phyloP scores from a whole-genome alignment of 2,329 filamentous ascomycete species.

The Aschersonia sp. region DNA sequence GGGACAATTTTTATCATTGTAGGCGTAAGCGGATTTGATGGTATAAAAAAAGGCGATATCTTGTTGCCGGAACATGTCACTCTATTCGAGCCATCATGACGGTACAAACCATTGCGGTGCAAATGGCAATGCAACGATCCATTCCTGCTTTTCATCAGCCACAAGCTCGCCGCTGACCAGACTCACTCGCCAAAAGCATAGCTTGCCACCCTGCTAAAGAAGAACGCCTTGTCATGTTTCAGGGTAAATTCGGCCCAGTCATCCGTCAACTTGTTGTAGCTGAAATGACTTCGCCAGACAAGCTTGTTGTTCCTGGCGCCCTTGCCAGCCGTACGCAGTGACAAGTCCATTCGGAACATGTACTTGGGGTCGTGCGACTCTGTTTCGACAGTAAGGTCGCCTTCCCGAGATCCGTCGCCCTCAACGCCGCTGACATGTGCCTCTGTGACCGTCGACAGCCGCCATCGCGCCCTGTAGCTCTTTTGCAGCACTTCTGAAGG shows the following conservation, averaged over 20 bases:
- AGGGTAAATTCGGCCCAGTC: conserved; percentile 73
- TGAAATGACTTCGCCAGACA: conserved; percentile 79
- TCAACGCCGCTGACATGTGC: background rate
- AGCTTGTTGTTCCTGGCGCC: conserved; percentile 72
- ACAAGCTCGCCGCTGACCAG: too few relatives aligned
- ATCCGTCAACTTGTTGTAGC: conserved; percentile 76
- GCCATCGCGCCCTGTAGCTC: conserved; percentile 44
- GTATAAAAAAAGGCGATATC: too few relatives aligned
- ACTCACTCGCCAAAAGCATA: conserved; percentile 33
- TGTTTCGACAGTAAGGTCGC: conserved; percentile 70
- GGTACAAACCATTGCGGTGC: too few relatives aligned
- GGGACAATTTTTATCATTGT: background rate
- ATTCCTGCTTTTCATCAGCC: too few relatives aligned
- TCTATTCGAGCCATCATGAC: too few relatives aligned
- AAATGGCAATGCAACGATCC: too few relatives aligned
- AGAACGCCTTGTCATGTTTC: conserved; percentile 49
- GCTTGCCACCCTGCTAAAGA: conserved; percentile 52
- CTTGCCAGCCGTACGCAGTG: conserved; percentile 48
- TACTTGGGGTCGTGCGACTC: conserved; percentile 70
- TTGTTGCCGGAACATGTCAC: too few relatives aligned
- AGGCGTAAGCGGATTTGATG: too few relatives aligned
- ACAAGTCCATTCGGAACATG: conserved; percentile 68
- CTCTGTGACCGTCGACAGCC: conserved; percentile 21
- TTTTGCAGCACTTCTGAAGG: conserved; percentile 48
- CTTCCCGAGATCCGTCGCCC: conserved; percentile 28